Evolutionary conservation across 2,329 filamentous ascomycete species (phyloP), one percentile per base, ranked within the genome.

Genomic region (Fusarium odoratissimum): DNA sequence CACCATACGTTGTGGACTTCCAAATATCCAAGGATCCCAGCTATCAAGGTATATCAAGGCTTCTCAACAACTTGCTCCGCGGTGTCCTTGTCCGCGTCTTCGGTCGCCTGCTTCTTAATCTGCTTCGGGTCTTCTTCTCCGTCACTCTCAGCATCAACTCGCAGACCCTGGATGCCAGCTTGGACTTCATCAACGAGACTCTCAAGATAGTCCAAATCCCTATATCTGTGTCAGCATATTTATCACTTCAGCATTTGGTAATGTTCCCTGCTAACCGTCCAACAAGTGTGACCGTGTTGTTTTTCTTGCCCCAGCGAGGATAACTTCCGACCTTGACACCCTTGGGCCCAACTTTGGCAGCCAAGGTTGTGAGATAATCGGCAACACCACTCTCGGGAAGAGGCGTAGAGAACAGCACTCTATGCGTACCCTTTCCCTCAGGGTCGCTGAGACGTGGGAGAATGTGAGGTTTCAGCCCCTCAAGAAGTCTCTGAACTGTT

Each of bases 291-390:
- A 98, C 94, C 0, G 95, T 96, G 82, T 98, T 98, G 71, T 87
- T 87, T 77, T 90, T 90, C 86, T 94, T 95, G 9, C 93, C 94
- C 95, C 95, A 98, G 61, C 94, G 87, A 40, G 96, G 96, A 82
- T 99, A 98, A 82, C 94, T 97, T 51, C 96, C 96, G 21, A 98
- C 94, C 84, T 98, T 98, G 77, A 98, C 88, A 6, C 94, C 95
- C 77, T 89, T 90, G 2, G 90, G 84, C 80, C 91, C 92, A 28
- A 95, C 92, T 80, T 90, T 90, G 33, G 85, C 88, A 8, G 95
- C 93, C 70, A 98, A 84, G 73, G 93, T 88, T 2, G 94, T 95
- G 77, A 99, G 85, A 80, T 93, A 98, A 23, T 87, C 89, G 17
- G 96, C 95, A 37, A 98, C 91, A 23, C 88, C 89, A 81, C 95